These are phyloP conservation scores for Sodiomyces alkalinus DNA, from an alignment of 2,329 filamentous ascomycete genomes.

Conservation along the genomic window DNA sequence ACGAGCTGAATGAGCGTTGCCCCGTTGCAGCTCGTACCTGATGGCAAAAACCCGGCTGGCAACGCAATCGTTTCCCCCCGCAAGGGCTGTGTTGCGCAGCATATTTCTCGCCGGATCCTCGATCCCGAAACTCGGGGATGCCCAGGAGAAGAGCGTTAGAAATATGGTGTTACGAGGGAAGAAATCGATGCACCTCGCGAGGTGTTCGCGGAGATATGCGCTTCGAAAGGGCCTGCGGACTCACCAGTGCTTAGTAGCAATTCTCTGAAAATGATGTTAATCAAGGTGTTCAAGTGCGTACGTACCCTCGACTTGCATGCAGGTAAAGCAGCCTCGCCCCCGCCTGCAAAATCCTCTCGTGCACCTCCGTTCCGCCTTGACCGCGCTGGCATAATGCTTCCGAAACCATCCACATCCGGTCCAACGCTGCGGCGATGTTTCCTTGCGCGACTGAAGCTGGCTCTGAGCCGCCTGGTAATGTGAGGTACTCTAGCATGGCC, in stretches of 20 bases:
- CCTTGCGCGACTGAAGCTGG: slow-evolving; percentile 33
- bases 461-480: slow-evolving; percentile 23
- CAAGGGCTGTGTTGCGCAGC: slow-evolving; percentile 36
- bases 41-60: slow-evolving; percentile 33
- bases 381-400: slow-evolving; percentile 24
- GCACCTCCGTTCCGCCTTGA: slow-evolving; percentile 17
- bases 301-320: slow-evolving; percentile 45
- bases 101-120: slow-evolving; percentile 62
- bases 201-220: slow-evolving; percentile 42
- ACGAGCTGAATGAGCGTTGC: slow-evolving; percentile 32
- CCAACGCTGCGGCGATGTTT: slow-evolving; percentile 36
- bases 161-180: slow-evolving; percentile 71
- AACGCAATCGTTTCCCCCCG: slow-evolving; percentile 22
- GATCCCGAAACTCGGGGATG: slow-evolving; percentile 55
- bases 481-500: slow-evolving; percentile 53
- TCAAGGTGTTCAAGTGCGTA: too few relatives aligned
- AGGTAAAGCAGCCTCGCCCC: slow-evolving; percentile 50
- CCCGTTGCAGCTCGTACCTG: slow-evolving; percentile 30
- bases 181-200: slow-evolving; percentile 41
- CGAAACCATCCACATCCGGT: slow-evolving; percentile 24
- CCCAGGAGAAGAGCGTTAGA: slow-evolving; percentile 56
- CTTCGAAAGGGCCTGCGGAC: slow-evolving; percentile 48
- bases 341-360: slow-evolving; percentile 56
- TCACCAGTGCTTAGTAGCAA: slow-evolving; percentile 7
- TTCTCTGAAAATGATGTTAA: background rate